Evolutionary conservation across 2,329 filamentous ascomycete species (phyloP).

Genomic region (Colletotrichum tabaci): DNA sequence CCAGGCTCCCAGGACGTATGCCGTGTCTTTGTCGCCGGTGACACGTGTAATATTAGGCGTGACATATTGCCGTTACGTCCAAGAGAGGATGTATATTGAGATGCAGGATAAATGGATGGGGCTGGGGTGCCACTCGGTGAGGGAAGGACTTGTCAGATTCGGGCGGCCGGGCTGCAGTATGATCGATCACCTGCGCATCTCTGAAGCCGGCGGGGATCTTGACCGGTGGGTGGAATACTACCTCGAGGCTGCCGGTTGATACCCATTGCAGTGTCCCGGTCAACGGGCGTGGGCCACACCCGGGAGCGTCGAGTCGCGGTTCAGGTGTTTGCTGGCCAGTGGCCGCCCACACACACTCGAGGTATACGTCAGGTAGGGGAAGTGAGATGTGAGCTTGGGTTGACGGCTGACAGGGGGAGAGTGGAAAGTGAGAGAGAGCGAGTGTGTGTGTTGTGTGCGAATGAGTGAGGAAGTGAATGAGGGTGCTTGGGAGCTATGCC

Average conservation of each 20-base stretch:
- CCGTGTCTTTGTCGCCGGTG: not conserved
- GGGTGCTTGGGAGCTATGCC: constrained; percentile 20
- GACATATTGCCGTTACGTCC: not conserved
- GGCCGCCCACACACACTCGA: not conserved
- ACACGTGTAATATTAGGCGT: not conserved
- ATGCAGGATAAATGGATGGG: not conserved
- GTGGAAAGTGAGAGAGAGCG: not conserved
- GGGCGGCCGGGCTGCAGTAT: constrained; percentile 21
- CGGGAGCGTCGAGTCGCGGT: not conserved
- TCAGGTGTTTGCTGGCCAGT: constrained; percentile 4
- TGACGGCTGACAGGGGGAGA: constrained; percentile 9
- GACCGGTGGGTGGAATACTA: constrained; percentile 36
- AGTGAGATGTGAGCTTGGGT: constrained; percentile 20
- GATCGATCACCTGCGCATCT: constrained; percentile 39
- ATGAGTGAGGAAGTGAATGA: not conserved
- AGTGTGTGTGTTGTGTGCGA: too few species aligned
- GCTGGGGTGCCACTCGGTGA: constrained; percentile 14
- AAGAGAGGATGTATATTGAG: not conserved
- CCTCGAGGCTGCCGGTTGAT: constrained; percentile 16
- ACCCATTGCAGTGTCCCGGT: constrained; percentile 37
- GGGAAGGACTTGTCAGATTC: constrained; percentile 39
- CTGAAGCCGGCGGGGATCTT: constrained; percentile 33
- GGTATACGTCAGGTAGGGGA: not conserved
- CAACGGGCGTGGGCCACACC: constrained; percentile 28
- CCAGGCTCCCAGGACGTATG: not conserved